Percentiles rank a stretch among this genome's conserved stretches.
phyloP scores from a whole-genome alignment of 2,329 filamentous ascomycete genomes.

The Tolypocladium tundrense region DNA sequence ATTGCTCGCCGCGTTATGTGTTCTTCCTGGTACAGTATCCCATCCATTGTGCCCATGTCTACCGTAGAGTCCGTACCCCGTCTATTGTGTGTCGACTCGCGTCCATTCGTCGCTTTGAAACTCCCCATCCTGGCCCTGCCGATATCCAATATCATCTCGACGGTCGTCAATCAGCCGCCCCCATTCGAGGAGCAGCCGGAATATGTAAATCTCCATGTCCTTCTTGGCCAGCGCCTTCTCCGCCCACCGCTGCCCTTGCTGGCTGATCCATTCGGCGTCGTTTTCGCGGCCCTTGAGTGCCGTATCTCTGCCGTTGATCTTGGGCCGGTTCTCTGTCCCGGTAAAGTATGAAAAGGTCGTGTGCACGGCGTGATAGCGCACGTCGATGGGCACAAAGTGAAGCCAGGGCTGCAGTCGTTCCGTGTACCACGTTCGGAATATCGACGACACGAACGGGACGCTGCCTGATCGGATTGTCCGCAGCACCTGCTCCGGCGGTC shows the following conservation, averaged over 20 bases:
- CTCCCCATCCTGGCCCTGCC: constrained; percentile 15
- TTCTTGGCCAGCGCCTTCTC: constrained; percentile 51
- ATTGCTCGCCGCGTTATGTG: background rate
- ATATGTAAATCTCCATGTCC: constrained; percentile 76
- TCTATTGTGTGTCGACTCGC: background rate
- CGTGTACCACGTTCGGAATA: constrained; percentile 75
- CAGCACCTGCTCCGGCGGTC: constrained; percentile 49
- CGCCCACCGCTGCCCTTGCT: constrained; percentile 56
- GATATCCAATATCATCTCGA: constrained; percentile 33
- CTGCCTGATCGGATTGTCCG: constrained; percentile 55
- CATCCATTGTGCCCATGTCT: background rate
- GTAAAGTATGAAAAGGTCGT: constrained; percentile 65
- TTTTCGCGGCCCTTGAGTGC: constrained; percentile 34
- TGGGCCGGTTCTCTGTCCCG: constrained; percentile 37
- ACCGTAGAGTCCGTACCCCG: background rate
- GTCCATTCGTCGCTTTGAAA: constrained; percentile 20
- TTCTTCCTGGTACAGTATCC: background rate
- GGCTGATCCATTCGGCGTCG: constrained; percentile 56
- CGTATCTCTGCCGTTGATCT: constrained; percentile 33
- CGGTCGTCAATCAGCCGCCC: constrained; percentile 56
- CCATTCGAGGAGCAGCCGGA: constrained; percentile 70
- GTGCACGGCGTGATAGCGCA: constrained; percentile 63
- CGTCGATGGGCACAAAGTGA: constrained; percentile 71
- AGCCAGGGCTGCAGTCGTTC: constrained; percentile 64
- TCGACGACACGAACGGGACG: constrained; percentile 58